These are phyloP conservation scores for Capsicum chinense DNA, from an alignment of 257 asterid species.

Conservation along the genomic window DNA sequence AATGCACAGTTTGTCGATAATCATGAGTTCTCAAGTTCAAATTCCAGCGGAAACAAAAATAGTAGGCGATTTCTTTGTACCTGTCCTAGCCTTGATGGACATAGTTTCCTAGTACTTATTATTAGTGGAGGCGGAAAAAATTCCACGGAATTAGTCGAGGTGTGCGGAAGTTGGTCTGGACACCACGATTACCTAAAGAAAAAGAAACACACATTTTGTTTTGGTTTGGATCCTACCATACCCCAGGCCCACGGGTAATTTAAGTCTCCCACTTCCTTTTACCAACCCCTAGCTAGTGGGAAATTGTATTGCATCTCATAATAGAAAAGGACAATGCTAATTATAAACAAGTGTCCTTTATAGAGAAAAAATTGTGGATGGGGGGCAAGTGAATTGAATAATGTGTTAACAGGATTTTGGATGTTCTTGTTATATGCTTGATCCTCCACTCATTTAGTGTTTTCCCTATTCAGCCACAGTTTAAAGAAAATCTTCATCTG, in stretches of 20 bases:
- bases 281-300: background rate
- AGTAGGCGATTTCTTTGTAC: too few species aligned
- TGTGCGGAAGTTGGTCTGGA: too few species aligned
- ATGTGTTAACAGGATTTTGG: slow-evolving; percentile 36
- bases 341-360: slow-evolving; percentile 2
- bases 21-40: too few species aligned
- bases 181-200: too few species aligned
- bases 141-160: too few species aligned
- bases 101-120: too few species aligned
- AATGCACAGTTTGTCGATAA: too few species aligned
- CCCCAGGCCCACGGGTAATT: background rate
- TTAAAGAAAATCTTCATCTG: background rate
- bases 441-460: slow-evolving; percentile 32
- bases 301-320: background rate
- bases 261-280: background rate
- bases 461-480: background rate
- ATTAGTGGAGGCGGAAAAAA: too few species aligned
- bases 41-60: too few species aligned
- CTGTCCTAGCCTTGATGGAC: too few species aligned
- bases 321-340: background rate
- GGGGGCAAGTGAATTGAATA: background rate
- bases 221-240: too few species aligned
- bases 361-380: background rate
- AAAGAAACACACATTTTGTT: too few species aligned
- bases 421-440: slow-evolving; percentile 27